A percentile compares a stretch with the other conserved stretches of the same genome.
Evolutionary conservation across 495 filamentous ascomycete genomes (phyloP).

Genomic region (Penicillium simplicissimum): DNA sequence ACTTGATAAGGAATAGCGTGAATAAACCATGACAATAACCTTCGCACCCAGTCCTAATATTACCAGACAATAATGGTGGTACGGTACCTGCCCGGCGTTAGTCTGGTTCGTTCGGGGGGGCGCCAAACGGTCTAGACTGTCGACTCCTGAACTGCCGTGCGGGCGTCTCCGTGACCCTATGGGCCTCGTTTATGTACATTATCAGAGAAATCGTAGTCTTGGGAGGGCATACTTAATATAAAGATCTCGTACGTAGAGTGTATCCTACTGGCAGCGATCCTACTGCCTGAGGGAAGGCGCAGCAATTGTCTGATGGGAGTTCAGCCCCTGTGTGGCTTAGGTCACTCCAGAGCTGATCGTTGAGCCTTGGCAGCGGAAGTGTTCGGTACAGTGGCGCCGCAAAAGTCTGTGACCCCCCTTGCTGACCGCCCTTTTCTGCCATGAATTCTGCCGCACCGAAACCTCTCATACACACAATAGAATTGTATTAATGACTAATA

Average conservation of each 20-base stretch:
- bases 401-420: too few relatives aligned
- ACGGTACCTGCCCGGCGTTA: background rate
- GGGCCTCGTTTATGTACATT: background rate
- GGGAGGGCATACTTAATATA: background rate
- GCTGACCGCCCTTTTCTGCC: too few relatives aligned
- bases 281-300: constrained; percentile 2
- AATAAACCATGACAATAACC: background rate
- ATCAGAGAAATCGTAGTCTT: background rate
- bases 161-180: constrained; percentile 7
- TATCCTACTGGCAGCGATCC: constrained; percentile 4
- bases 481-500: too few relatives aligned
- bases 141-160: constrained; percentile 20
- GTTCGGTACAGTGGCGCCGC: too few relatives aligned
- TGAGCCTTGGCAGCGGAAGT: constrained; percentile 13
- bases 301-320: background rate
- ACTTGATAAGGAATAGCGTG: background rate
- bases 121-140: constrained; percentile 24
- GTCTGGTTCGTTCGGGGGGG: constrained; percentile 4
- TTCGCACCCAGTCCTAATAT: background rate
- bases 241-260: background rate
- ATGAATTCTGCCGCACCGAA: too few relatives aligned
- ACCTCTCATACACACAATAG: too few relatives aligned
- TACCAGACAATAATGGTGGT: background rate
- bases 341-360: background rate
- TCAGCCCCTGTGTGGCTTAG: constrained; percentile 25